Evolutionary conservation across 2,329 filamentous ascomycete genomes (phyloP).

Genomic region (Gnomoniopsis smithogilvyi): DNA sequence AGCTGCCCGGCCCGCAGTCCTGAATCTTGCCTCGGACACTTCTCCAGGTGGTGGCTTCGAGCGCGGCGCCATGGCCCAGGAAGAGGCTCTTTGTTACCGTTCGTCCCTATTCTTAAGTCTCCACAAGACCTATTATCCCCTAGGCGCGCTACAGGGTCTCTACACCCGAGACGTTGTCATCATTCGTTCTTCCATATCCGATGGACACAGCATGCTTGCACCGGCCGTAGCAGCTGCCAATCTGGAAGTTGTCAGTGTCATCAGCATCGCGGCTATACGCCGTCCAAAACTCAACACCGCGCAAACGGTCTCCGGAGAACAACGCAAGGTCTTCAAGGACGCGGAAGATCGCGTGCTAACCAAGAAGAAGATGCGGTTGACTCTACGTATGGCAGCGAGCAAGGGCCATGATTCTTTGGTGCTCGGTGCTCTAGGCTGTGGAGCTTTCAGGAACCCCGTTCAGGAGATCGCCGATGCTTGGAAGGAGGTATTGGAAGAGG

Average conservation of each 20-base stretch:
- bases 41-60: slow-evolving; percentile 62
- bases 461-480: slow-evolving; percentile 60
- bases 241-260: slow-evolving; percentile 53
- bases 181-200: slow-evolving; percentile 23
- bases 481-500: slow-evolving; percentile 54
- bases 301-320: slow-evolving; percentile 21
- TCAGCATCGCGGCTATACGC: slow-evolving; percentile 56
- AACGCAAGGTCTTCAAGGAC: slow-evolving; percentile 35
- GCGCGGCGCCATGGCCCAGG: slow-evolving; percentile 61
- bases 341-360: slow-evolving; percentile 46
- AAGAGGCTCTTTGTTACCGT: slow-evolving; percentile 67
- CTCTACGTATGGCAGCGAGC: slow-evolving; percentile 53
- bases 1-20: slow-evolving; percentile 46
- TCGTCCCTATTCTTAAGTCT: slow-evolving; percentile 51
- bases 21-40: slow-evolving; percentile 63
- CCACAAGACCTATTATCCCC: slow-evolving; percentile 27
- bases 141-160: slow-evolving; percentile 21
- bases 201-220: slow-evolving; percentile 25
- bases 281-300: slow-evolving; percentile 31
- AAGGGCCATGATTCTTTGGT: slow-evolving; percentile 57
- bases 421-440: slow-evolving; percentile 67
- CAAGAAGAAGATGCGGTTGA: slow-evolving; percentile 61
- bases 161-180: slow-evolving; percentile 32
- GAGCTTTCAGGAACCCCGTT: slow-evolving; percentile 61
- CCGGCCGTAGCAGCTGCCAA: slow-evolving; percentile 18